Conservation (phyloP, 768 basidiomycete species). For the Daedaleopsis sinensis region DNA sequence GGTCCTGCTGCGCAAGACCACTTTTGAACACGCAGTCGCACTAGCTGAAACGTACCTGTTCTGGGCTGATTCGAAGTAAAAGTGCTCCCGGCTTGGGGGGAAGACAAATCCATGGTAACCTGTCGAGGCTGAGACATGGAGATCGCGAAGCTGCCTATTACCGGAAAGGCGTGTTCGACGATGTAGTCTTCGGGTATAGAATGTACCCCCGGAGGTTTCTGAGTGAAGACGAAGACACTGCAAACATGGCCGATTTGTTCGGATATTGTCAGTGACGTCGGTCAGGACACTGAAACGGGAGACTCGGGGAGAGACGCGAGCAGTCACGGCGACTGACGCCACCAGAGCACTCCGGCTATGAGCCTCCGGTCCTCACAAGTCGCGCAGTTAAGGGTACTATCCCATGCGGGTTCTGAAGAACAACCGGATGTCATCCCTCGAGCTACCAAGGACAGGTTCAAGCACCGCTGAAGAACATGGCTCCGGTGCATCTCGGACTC, state of each 20-base stretch:
- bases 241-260: not conserved
- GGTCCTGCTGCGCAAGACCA: not conserved
- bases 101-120: slow-evolving; percentile 39
- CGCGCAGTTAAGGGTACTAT: too few relatives aligned
- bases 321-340: not conserved
- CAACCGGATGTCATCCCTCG: too few relatives aligned
- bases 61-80: slow-evolving; percentile 36
- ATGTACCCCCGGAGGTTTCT: slow-evolving; percentile 26
- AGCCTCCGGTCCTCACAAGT: too few relatives aligned
- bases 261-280: not conserved
- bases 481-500: too few relatives aligned
- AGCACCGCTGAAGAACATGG: too few relatives aligned
- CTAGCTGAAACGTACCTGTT: slow-evolving; percentile 40
- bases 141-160: slow-evolving; percentile 56
- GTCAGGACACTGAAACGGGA: not conserved
- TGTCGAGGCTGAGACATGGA: slow-evolving; percentile 57
- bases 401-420: too few relatives aligned
- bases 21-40: not conserved
- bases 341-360: too few relatives aligned
- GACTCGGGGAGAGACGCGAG: not conserved
- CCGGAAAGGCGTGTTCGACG: slow-evolving; percentile 56
- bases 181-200: slow-evolving; percentile 38
- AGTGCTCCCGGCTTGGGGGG: slow-evolving; percentile 23
- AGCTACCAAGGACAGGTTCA: too few relatives aligned
- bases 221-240: slow-evolving; percentile 55